These are phyloP conservation scores for Eimeria necatrix DNA, from an alignment of 169 alveolate genomes.

Conservation along the genomic window DNA sequence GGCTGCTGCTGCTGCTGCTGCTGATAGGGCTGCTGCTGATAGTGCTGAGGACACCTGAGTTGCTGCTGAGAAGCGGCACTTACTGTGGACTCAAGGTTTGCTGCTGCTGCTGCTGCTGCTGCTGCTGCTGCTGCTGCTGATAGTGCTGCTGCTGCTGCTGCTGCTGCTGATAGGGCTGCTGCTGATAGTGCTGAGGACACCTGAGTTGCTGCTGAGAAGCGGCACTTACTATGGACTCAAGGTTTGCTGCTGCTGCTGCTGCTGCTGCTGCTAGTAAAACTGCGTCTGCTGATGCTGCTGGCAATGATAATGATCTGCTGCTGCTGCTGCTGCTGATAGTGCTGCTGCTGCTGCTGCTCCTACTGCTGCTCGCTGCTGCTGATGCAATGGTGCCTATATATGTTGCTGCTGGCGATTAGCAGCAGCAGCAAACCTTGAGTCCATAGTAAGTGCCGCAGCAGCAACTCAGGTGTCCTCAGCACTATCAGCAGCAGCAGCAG, in stretches of 20 bases:
- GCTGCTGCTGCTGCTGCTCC: background rate
- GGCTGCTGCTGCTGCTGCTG: background rate
- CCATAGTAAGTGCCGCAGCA: too few relatives aligned
- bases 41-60: too few relatives aligned
- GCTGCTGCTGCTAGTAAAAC: background rate
- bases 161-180: background rate
- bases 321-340: background rate
- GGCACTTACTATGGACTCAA: slow-evolving; percentile 41
- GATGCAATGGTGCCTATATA: too few relatives aligned
- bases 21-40: too few relatives aligned
- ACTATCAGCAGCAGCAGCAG: too few relatives aligned
- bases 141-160: background rate
- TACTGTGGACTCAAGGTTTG: too few relatives aligned
- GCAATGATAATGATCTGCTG: background rate
- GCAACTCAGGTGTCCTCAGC: too few relatives aligned
- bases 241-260: slow-evolving; percentile 10
- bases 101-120: background rate
- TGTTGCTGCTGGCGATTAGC: too few relatives aligned
- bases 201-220: slow-evolving; percentile 2
- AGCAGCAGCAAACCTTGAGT: too few relatives aligned
- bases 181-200: background rate
- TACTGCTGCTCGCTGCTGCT: background rate
- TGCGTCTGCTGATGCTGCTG: background rate
- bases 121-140: background rate
- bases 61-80: too few relatives aligned